Conservation (phyloP, 108 stramenopile genomes). For the Skeletonema grethae region DNA sequence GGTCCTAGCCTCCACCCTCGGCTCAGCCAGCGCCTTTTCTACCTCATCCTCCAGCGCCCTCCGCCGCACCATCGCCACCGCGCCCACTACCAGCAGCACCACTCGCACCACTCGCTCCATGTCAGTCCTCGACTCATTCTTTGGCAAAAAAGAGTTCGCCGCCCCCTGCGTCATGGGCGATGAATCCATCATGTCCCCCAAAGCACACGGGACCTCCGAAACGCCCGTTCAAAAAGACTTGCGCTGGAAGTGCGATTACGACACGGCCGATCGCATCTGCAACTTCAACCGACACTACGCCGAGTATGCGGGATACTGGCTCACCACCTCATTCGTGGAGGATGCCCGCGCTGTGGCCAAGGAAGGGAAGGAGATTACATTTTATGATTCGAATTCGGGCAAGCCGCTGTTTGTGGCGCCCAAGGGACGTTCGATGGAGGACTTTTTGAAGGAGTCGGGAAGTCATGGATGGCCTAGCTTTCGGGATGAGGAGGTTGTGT, state of each 20-base stretch:
- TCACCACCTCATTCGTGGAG: constrained; percentile 58
- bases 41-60: too few species aligned
- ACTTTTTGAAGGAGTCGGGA: constrained; percentile 65
- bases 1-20: too few species aligned
- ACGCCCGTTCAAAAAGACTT: too few species aligned
- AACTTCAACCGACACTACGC: constrained; percentile 89
- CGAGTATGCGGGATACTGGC: constrained; percentile 85
- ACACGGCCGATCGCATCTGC: constrained; percentile 79
- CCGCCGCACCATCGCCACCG: too few species aligned
- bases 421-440: constrained; percentile 60
- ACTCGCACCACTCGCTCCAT: too few species aligned
- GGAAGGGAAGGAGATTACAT: constrained; percentile 41
- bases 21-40: too few species aligned
- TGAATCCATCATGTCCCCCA: too few species aligned
- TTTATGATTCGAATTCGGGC: constrained; percentile 88
- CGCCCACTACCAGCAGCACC: too few species aligned
- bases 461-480: constrained; percentile 89
- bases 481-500: constrained; percentile 81
- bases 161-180: too few species aligned
- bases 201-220: too few species aligned
- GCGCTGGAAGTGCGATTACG: constrained; percentile 27
- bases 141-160: too few species aligned
- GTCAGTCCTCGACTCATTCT: too few species aligned
- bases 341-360: constrained; percentile 33
- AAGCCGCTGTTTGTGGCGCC: constrained; percentile 78